These are phyloP conservation scores for Bipolaris cookei DNA, from an alignment of 2,329 filamentous ascomycete genomes.

Conservation along the genomic window DNA sequence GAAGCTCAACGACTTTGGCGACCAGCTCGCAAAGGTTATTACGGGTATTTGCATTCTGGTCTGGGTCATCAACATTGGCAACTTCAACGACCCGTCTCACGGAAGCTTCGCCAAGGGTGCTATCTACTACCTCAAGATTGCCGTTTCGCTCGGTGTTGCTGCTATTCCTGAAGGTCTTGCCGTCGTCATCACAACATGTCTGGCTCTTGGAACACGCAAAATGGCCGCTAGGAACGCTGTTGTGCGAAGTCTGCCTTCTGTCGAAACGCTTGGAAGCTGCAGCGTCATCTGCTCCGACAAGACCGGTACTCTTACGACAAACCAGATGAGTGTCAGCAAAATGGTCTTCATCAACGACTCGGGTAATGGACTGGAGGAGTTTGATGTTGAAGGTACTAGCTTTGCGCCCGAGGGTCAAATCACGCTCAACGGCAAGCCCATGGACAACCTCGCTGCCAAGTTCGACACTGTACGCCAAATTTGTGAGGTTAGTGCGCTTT, in stretches of 20 bases:
- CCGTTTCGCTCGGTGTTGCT: constrained; percentile 95
- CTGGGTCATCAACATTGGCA: constrained; percentile 97
- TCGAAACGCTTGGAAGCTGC: constrained; percentile 97
- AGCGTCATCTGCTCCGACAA: constrained; percentile 99
- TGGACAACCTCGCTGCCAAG: constrained; percentile 71
- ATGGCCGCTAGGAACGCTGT: constrained; percentile 99
- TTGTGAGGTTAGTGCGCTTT: constrained; percentile 72
- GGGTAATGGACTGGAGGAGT: constrained; percentile 78
- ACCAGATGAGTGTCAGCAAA: constrained; percentile 98
- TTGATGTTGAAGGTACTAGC: constrained; percentile 90
- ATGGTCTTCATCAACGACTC: constrained; percentile 80
- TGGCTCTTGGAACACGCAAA: constrained; percentile 93
- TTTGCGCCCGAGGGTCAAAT: constrained; percentile 85
- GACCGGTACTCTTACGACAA: constrained; percentile 96
- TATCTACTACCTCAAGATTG: constrained; percentile 99
- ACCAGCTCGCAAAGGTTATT: constrained; percentile 95
- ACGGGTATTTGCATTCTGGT: constrained; percentile 95
- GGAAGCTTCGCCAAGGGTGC: constrained; percentile 95
- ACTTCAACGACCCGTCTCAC: constrained; percentile 94
- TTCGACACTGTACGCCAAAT: constrained; percentile 84
- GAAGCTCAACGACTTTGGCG: constrained; percentile 98
- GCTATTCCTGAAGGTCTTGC: constrained; percentile 97
- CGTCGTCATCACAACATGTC: constrained; percentile 97
- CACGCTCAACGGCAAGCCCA: constrained; percentile 68
- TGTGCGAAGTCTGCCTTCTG: constrained; percentile 92